Evolutionary conservation across 441 rosid species (phyloP).

Genomic region (Melastoma candidum): DNA sequence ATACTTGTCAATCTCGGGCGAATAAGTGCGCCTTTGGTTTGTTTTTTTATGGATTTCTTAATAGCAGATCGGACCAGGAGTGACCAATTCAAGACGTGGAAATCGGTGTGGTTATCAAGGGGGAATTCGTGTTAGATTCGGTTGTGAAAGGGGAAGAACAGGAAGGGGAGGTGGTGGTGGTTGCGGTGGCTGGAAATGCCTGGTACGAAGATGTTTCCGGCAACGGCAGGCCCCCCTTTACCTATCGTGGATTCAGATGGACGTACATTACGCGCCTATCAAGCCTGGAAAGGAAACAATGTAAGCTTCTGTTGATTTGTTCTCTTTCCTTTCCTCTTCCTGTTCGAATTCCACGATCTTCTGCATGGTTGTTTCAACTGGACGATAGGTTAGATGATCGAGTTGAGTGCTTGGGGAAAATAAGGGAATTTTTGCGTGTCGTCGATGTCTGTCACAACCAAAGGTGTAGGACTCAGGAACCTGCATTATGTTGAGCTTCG

Average conservation of each 20-base stretch:
- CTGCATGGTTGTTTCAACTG: no score
- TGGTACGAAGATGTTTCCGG: neutral
- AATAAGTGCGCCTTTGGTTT: no score
- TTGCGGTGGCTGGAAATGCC: neutral
- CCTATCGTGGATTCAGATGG: constrained; percentile 20
- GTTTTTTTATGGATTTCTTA: no score
- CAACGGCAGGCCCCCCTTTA: constrained; percentile 13
- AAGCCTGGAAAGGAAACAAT: constrained; percentile 60
- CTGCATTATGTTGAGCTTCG: neutral
- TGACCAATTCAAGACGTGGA: no score
- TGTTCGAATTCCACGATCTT: neutral
- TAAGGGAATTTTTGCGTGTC: no score
- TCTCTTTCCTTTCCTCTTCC: neutral
- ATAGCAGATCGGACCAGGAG: no score
- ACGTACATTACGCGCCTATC: constrained; percentile 33
- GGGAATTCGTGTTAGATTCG: neutral
- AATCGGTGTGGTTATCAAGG: neutral
- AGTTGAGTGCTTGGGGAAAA: no score
- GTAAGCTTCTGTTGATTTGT: constrained; percentile 16
- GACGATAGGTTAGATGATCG: no score
- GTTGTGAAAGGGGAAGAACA: neutral
- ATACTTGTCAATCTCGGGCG: no score
- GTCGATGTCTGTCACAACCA: no score
- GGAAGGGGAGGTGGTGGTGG: neutral
- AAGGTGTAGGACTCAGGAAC: no score